phyloP scores from a whole-genome alignment of 257 asterid genomes.

The Henckelia pumila region DNA sequence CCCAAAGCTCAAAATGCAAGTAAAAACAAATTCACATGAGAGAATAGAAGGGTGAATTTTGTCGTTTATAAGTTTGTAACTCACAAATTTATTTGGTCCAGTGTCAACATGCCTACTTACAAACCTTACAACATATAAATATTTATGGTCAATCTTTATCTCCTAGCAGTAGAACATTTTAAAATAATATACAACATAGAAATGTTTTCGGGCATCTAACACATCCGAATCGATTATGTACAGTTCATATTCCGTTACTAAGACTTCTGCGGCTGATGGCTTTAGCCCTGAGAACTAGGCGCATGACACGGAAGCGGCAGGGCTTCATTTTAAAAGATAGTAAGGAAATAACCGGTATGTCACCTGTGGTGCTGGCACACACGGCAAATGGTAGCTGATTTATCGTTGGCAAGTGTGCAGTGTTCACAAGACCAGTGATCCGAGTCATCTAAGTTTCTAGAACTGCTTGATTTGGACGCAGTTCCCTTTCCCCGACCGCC shows the following conservation, averaged over 20 bases:
- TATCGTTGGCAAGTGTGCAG: slow-evolving; percentile 68
- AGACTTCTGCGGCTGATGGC: neutral
- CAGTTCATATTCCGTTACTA: neutral
- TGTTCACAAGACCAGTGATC: slow-evolving; percentile 74
- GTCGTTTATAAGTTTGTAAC: neutral
- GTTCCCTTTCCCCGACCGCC: slow-evolving; percentile 60
- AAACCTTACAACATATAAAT: neutral
- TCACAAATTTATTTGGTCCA: neutral
- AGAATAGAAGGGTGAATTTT: neutral
- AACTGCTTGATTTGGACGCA: slow-evolving; percentile 58
- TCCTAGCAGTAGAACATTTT: neutral
- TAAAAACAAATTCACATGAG: neutral
- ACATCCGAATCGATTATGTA: neutral
- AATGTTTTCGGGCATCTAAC: neutral
- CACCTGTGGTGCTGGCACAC: slow-evolving; percentile 72
- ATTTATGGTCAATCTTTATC: too few relatives aligned
- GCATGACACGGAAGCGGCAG: neutral
- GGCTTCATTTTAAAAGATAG: neutral
- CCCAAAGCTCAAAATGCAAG: neutral
- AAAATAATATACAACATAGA: neutral
- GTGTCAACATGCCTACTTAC: neutral
- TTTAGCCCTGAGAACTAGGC: neutral
- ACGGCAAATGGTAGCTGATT: slow-evolving; percentile 50
- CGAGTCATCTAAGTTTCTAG: slow-evolving; percentile 51
- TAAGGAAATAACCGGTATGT: neutral